Conservation (phyloP, 139 green algal species). For the Micractinium sp. region DNA sequence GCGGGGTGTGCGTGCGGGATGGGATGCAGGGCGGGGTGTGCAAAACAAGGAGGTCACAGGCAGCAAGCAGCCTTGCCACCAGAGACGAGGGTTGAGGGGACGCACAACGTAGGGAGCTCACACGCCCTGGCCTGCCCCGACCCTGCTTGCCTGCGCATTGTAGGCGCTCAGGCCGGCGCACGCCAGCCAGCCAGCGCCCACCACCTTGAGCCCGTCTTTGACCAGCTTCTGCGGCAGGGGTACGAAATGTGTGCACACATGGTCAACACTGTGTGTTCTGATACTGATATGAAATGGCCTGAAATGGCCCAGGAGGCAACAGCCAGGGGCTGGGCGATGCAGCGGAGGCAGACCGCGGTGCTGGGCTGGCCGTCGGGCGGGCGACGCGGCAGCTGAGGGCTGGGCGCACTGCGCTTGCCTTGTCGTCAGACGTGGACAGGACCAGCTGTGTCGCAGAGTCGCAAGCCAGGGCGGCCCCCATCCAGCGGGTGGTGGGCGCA, state of each 20-base stretch:
- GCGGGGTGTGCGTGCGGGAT: not conserved
- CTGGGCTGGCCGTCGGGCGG: no score
- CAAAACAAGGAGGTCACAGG: not conserved
- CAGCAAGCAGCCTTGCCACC: no score
- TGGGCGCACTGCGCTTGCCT: not conserved
- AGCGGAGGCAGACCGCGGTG: no score
- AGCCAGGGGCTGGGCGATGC: no score
- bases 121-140: no score
- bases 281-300: no score
- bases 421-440: not conserved
- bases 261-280: no score
- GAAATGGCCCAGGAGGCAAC: no score
- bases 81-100: no score
- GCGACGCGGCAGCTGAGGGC: no score
- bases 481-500: not conserved
- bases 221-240: not conserved
- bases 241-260: no score
- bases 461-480: not conserved
- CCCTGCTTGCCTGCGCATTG: not conserved
- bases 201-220: not conserved
- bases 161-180: not conserved
- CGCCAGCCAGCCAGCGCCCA: not conserved
- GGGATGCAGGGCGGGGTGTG: not conserved
- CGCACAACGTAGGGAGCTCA: no score
- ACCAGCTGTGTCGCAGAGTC: not conserved